phyloP scores from a whole-genome alignment of 164 flowering plant genomes.

The Warburgia ugandensis region DNA sequence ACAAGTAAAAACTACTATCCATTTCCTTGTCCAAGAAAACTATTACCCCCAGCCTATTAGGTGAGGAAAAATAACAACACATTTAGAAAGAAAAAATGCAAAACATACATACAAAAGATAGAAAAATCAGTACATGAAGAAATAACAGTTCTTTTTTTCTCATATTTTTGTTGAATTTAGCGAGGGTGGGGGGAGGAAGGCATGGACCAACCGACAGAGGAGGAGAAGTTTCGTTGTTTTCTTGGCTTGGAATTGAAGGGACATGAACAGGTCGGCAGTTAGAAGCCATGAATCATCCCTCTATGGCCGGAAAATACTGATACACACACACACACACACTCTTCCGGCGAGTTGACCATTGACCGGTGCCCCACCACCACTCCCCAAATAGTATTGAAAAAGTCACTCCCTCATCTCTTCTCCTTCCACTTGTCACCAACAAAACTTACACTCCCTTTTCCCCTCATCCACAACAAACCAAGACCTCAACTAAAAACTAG shows the following conservation, averaged over 20 bases:
- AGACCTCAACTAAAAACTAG: constrained; percentile 43
- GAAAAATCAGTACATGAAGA: no score
- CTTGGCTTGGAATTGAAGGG: constrained; percentile 73
- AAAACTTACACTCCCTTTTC: constrained; percentile 14
- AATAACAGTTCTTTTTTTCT: no score
- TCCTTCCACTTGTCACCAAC: constrained; percentile 55
- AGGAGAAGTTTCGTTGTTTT: constrained; percentile 18
- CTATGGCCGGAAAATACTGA: constrained; percentile 16
- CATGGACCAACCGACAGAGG: constrained; percentile 10
- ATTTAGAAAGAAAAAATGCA: no score
- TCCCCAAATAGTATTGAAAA: constrained; percentile 38
- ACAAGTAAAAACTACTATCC: no score
- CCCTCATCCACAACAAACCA: constrained; percentile 27
- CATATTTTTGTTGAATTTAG: no score
- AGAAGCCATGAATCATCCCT: constrained; percentile 14
- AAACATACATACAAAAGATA: no score
- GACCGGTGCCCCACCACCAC: constrained; percentile 28
- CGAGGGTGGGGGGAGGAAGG: no score
- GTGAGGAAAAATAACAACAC: no score
- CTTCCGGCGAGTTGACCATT: no score
- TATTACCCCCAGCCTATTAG: no score
- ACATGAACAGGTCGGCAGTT: constrained; percentile 45
- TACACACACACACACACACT: no score
- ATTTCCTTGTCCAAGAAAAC: no score
- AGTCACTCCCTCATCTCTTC: constrained; percentile 31